Percentiles rank a stretch among this genome's conserved stretches.
These are phyloP conservation scores for Cantharellus cinnabarinus DNA, from an alignment of 768 basidiomycete species.

Conservation along the genomic window DNA sequence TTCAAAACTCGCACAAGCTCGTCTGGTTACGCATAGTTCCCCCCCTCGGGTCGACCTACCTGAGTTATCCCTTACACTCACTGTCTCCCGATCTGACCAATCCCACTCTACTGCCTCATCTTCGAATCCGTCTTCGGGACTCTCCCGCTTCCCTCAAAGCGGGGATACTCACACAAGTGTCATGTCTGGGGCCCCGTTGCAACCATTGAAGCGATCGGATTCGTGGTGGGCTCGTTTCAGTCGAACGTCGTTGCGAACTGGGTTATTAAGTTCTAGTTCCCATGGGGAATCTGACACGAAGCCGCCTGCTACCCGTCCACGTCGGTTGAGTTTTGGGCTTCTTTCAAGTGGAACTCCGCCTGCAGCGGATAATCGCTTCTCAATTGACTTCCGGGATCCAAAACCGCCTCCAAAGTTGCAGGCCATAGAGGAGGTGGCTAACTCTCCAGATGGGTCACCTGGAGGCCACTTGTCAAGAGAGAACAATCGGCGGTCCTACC, in stretches of 20 bases:
- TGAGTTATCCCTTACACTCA: no score
- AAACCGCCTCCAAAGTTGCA: slow-evolving; percentile 44
- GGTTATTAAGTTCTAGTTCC: slow-evolving; percentile 13
- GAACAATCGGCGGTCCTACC: not conserved
- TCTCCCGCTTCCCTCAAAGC: not conserved
- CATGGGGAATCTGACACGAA: slow-evolving; percentile 21
- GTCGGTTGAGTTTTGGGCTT: not conserved
- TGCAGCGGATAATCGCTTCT: not conserved
- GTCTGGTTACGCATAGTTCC: no score
- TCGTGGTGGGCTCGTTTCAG: slow-evolving; percentile 66
- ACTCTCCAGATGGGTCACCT: slow-evolving; percentile 15
- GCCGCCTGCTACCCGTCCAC: not conserved
- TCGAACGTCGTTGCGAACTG: slow-evolving; percentile 12
- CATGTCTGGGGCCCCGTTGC: not conserved
- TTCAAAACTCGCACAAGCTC: no score
- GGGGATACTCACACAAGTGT: not conserved
- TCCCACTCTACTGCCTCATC: not conserved
- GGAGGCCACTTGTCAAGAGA: not conserved
- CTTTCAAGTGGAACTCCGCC: not conserved
- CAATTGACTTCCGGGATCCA: slow-evolving; percentile 53
- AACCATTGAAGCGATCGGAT: slow-evolving; percentile 36
- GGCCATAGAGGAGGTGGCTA: slow-evolving; percentile 20
- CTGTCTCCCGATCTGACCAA: no score
- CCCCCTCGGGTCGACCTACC: no score
- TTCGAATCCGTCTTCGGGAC: not conserved